Evolutionary conservation across 108 stramenopile species (phyloP), one percentile per base, ranked within the genome.

Genomic region (Cyclotella atomus): DNA sequence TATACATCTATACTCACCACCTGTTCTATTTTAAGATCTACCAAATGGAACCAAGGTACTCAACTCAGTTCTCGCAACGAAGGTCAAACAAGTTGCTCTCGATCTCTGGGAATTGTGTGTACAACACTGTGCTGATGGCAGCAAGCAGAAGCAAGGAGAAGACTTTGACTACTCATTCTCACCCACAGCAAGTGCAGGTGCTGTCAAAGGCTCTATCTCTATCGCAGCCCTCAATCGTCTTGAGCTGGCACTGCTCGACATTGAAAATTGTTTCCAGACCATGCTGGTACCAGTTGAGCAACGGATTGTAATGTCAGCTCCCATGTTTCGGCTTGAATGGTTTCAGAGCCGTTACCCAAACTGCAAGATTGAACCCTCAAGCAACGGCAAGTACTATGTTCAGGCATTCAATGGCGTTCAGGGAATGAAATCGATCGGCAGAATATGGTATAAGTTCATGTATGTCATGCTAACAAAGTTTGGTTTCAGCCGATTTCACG

Each of bases 131-230:
- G 15, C 29, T 8, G 43, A 66, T n/a, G 65, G 65, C 4, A 66
- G 46, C 25, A 25, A 10, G 3, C 65, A 66, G 32, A 20, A 47
- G 16, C 15, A 66, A 52, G 65, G 65, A 8, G 49, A 47, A 23
- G 65, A 66, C 21, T 66, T 49, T 49, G 45, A 66, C 3, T 27
- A 19, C 46, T 49, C 45, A 6, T 66, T 17, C 47, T 66, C 65
- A 17, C 65, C 65, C 9, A 66, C 65, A 3, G 49, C 49, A 16
- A 30, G 16, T 29, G 24, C 65, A 32, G 44, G 9, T 12, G 16
- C 43, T 29, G 47, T 66, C 4, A 10, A 24, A 2, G 2, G 27
- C 10, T 5, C n/a, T 24, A n/a, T 66, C 6, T 6, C 16, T 7
- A 27, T 6, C 3, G 45, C 65, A 32, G 9, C 65, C 6, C n/a